Percentiles rank a stretch among this genome's conserved stretches.
These are phyloP conservation scores for Cystobasidium slooffiae DNA, from an alignment of 1,284 basidiomycete genomes.

Conservation along the genomic window DNA sequence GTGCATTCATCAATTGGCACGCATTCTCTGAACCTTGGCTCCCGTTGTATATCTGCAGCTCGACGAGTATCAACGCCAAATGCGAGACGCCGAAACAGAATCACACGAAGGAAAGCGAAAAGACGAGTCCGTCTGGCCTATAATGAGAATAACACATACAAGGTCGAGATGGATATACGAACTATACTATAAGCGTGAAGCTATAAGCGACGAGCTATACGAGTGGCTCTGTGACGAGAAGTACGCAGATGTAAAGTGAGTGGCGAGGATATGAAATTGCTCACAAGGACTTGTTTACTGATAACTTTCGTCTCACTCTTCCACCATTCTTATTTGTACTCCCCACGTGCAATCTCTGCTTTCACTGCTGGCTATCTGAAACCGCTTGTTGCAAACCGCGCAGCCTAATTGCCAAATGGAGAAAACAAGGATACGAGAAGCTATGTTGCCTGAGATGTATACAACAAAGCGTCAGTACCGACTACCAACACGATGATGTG, in stretches of 20 bases:
- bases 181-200: slow-evolving; percentile 97
- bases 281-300: neutral
- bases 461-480: slow-evolving; percentile 74
- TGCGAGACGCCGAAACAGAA: slow-evolving; percentile 92
- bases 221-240: slow-evolving; percentile 98
- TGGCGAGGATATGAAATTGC: slow-evolving; percentile 46
- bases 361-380: neutral
- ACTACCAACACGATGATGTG: neutral
- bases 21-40: neutral
- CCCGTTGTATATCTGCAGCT: slow-evolving; percentile 5
- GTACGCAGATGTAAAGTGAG: slow-evolving; percentile 95
- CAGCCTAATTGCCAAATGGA: slow-evolving; percentile 99
- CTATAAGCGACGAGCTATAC: slow-evolving; percentile 89
- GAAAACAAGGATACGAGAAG: slow-evolving; percentile 98
- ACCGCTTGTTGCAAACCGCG: neutral
- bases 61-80: slow-evolving; percentile 53
- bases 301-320: neutral
- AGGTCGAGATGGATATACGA: slow-evolving; percentile 95
- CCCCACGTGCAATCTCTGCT: neutral
- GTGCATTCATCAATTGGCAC: no score
- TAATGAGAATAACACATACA: slow-evolving; percentile 96
- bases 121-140: slow-evolving; percentile 96
- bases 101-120: slow-evolving; percentile 97
- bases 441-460: slow-evolving; percentile 97
- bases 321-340: neutral